These are phyloP conservation scores for Phytophthora multivora DNA, from an alignment of 352 stramenopile species.

Conservation along the genomic window DNA sequence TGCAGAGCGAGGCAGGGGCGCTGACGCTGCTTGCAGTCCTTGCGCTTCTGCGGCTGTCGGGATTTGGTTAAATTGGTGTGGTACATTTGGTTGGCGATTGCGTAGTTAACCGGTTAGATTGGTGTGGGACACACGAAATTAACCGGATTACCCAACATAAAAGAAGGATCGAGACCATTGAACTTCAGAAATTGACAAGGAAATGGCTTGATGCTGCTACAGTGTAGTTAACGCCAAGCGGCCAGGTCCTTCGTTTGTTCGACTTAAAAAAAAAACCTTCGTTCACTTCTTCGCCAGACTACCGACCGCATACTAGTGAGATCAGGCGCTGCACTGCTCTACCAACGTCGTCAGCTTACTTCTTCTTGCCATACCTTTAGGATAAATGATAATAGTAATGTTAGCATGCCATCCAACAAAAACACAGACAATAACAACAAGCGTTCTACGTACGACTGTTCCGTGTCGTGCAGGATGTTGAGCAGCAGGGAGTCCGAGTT, in stretches of 20 bases:
- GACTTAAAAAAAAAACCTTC: slow-evolving; percentile 19
- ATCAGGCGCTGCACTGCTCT: neutral
- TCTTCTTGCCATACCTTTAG: slow-evolving; percentile 45
- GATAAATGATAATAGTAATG: neutral
- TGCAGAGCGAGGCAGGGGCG: neutral
- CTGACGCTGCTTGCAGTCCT: neutral
- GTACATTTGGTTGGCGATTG: slow-evolving; percentile 6
- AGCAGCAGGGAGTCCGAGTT: slow-evolving; percentile 97
- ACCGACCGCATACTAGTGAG: slow-evolving; percentile 18
- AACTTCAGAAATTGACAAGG: neutral
- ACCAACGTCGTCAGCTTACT: slow-evolving; percentile 29
- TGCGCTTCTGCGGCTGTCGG: slow-evolving; percentile 21
- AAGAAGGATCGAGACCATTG: neutral
- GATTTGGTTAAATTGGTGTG: too few relatives aligned
- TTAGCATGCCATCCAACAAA: neutral
- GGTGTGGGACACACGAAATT: slow-evolving; percentile 17
- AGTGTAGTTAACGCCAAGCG: neutral
- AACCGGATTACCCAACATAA: slow-evolving; percentile 3
- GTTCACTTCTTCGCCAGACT: slow-evolving; percentile 2
- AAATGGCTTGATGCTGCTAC: neutral
- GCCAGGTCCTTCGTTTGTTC: slow-evolving; percentile 16
- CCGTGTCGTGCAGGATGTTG: slow-evolving; percentile 92
- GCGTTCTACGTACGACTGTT: slow-evolving; percentile 50
- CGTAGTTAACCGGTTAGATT: slow-evolving; percentile 10
- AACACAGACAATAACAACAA: neutral